phyloP scores from a whole-genome alignment of 2,329 filamentous ascomycete species.

The Xylariaceae sp. region DNA sequence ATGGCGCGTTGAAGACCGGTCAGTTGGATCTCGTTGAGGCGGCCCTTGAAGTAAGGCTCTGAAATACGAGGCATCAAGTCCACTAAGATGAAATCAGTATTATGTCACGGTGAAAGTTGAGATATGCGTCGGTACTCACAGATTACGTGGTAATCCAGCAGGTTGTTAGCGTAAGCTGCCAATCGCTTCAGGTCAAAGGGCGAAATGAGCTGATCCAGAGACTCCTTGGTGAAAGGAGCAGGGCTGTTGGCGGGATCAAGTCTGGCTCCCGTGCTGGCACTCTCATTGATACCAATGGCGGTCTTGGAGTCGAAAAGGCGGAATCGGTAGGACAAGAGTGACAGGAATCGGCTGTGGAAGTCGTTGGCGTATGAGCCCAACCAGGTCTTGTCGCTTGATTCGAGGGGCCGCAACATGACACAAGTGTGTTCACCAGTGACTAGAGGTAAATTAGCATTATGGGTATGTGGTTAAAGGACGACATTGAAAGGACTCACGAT shows the following conservation, averaged over 20 bases:
- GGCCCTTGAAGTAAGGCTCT: slow-evolving; percentile 76
- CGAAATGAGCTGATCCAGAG: slow-evolving; percentile 73
- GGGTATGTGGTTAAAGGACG: too few relatives aligned
- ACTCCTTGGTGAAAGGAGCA: slow-evolving; percentile 60
- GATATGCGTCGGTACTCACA: slow-evolving; percentile 24
- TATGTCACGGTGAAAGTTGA: neutral
- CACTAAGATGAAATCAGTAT: slow-evolving; percentile 36
- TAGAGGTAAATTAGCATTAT: slow-evolving; percentile 4
- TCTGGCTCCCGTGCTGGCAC: slow-evolving; percentile 67
- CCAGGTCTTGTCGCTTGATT: slow-evolving; percentile 64
- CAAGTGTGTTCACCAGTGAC: slow-evolving; percentile 95
- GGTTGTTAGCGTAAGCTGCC: slow-evolving; percentile 92
- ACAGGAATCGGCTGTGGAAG: slow-evolving; percentile 90
- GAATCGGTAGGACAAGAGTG: slow-evolving; percentile 89
- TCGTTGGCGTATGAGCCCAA: slow-evolving; percentile 85
- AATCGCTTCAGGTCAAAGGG: slow-evolving; percentile 94
- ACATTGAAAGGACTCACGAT: slow-evolving; percentile 38
- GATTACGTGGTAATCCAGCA: slow-evolving; percentile 97
- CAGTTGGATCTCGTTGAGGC: slow-evolving; percentile 63
- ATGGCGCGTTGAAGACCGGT: slow-evolving; percentile 81
- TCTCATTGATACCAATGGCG: slow-evolving; percentile 83
- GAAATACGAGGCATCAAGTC: slow-evolving; percentile 85
- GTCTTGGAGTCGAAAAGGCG: slow-evolving; percentile 70
- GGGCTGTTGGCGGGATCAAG: slow-evolving; percentile 53
- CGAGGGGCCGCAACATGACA: slow-evolving; percentile 86